Conservation (phyloP, 805 yeast genomes). For the Ogataea pignaliae region DNA sequence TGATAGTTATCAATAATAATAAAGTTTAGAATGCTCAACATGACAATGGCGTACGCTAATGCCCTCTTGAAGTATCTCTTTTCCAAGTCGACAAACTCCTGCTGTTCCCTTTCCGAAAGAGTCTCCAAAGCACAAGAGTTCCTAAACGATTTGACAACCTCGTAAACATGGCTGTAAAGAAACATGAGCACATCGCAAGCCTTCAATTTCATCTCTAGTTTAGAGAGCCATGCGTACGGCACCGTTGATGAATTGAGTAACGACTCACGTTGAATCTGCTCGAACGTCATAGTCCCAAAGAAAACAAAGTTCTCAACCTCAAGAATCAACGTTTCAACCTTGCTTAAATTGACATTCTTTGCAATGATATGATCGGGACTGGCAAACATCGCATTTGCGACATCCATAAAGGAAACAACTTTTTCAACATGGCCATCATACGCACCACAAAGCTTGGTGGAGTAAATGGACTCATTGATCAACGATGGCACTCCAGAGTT, state of each 20-base stretch:
- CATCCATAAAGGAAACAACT: not conserved
- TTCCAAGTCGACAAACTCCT: conserved; percentile 5
- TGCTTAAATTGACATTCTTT: conserved; percentile 3
- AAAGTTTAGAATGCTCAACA: conserved; percentile 17
- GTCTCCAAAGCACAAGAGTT: conserved; percentile 10
- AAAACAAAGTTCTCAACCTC: conserved; percentile 15
- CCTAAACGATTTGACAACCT: conserved; percentile 3
- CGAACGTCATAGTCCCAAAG: conserved; percentile 5
- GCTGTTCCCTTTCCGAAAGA: conserved; percentile 4
- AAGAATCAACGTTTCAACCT: conserved; percentile 18
- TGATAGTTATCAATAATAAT: conserved; percentile 9
- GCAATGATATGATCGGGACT: not conserved
- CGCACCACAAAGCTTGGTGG: not conserved
- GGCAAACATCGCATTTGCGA: not conserved
- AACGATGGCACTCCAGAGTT: conserved; percentile 21
- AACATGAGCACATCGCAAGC: conserved; percentile 17
- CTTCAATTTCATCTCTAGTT: conserved; percentile 13
- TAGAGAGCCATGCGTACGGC: not conserved
- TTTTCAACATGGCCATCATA: not conserved
- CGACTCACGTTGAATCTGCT: conserved; percentile 2
- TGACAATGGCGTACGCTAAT: conserved; percentile 12
- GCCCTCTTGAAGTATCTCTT: conserved; percentile 14
- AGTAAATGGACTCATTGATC: not conserved
- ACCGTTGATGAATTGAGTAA: conserved; percentile 1
- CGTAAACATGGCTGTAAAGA: conserved; percentile 16